A percentile compares a stretch with the other conserved stretches of the same genome.
Evolutionary conservation across 305 asterid species (phyloP).

Genomic region (Rubia tinctorum): DNA sequence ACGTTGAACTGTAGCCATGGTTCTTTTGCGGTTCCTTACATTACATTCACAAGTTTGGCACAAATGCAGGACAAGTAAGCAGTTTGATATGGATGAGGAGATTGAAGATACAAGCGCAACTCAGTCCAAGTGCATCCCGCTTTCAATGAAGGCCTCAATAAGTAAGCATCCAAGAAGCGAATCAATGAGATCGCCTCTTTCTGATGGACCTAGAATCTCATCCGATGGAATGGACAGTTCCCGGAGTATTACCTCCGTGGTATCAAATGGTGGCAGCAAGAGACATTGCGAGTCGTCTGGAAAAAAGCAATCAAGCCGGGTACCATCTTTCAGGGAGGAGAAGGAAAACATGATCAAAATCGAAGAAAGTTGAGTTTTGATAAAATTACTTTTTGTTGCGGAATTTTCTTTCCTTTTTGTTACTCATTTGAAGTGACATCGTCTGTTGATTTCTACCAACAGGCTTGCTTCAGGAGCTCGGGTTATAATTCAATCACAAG

Average conservation of each 20-base stretch:
- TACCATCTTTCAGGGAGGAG: conserved; percentile 44
- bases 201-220: conserved; percentile 83
- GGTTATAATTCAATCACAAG: conserved; percentile 75
- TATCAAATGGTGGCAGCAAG: conserved; percentile 75
- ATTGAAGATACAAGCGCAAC: conserved; percentile 46
- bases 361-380: conserved; percentile 84
- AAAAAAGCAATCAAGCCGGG: conserved; percentile 32
- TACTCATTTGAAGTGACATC: conserved; percentile 24
- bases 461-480: conserved; percentile 99
- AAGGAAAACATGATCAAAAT: conserved; percentile 63
- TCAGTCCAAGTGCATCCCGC: conserved; percentile 76
- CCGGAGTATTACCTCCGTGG: conserved; percentile 42
- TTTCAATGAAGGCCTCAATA: conserved; percentile 66
- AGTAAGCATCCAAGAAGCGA: conserved; percentile 80
- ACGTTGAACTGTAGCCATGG: conserved; percentile 3
- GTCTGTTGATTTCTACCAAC: conserved; percentile 25
- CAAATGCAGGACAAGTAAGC: conserved; percentile 51
- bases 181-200: conserved; percentile 84
- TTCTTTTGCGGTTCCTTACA: neutral
- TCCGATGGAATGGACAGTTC: conserved; percentile 61
- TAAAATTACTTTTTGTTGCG: conserved; percentile 11
- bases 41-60: conserved; percentile 9
- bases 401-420: conserved; percentile 25
- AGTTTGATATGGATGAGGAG: conserved; percentile 50
- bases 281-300: conserved; percentile 56